Percentiles rank a stretch among this genome's conserved stretches.
phyloP scores from a whole-genome alignment of 179 eudicot genomes.

The Dionaea muscipula region DNA sequence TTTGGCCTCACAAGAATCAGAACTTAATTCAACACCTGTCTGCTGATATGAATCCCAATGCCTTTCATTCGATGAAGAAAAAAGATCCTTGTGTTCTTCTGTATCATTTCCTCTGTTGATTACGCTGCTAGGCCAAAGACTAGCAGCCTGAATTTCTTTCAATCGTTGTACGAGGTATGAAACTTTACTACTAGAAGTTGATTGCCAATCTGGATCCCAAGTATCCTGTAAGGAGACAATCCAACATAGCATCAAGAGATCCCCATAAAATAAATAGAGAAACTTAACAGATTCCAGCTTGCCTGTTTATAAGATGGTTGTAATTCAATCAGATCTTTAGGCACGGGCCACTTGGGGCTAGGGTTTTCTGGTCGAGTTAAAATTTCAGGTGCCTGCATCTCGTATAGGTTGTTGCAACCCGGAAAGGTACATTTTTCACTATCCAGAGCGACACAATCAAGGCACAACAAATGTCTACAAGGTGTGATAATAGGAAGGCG shows the following conservation, averaged over 20 bases:
- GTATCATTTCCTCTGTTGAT: conserved; percentile 15
- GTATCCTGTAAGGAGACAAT: conserved; percentile 44
- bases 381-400: conserved; percentile 91
- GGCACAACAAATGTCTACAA: conserved; percentile 87
- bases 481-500: conserved; percentile 94
- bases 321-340: conserved; percentile 90
- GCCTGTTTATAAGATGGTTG: conserved; percentile 97
- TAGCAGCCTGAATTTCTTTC: conserved; percentile 54
- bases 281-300: background rate
- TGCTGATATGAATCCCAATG: conserved; percentile 6
- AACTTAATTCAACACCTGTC: conserved; percentile 11
- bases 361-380: conserved; percentile 85
- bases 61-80: conserved; percentile 9
- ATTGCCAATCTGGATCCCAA: conserved; percentile 99
- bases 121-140: conserved; percentile 16
- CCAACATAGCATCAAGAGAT: conserved; percentile 1
- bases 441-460: conserved; percentile 78
- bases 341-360: conserved; percentile 96
- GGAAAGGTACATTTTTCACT: conserved; percentile 64
- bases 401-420: conserved; percentile 64
- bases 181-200: conserved; percentile 96
- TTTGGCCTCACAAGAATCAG: conserved; percentile 28
- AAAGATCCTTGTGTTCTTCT: conserved; percentile 14
- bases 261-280: background rate
- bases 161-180: conserved; percentile 63